Evolutionary conservation across 805 yeast species (phyloP).

Genomic region (Nakazawaea ishiwadae): DNA sequence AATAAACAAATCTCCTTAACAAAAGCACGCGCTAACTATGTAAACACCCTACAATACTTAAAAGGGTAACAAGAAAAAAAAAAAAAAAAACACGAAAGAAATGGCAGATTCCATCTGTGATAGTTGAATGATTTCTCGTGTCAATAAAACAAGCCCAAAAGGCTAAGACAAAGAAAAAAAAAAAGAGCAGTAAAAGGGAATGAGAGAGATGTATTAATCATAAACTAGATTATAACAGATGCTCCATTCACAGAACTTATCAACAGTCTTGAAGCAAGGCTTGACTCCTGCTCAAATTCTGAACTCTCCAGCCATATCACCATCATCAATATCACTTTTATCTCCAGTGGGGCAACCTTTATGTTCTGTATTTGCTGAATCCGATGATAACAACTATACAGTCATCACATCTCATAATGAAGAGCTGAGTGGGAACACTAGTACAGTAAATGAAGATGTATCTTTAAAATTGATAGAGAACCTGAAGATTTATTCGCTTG

Average conservation of each 20-base stretch:
- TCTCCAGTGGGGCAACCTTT: constrained; percentile 25
- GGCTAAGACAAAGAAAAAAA: not conserved
- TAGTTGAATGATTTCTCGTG: not conserved
- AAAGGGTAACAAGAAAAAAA: constrained; percentile 9
- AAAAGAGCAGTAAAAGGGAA: not conserved
- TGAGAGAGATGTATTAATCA: not conserved
- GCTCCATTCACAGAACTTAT: constrained; percentile 25
- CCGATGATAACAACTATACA: no score
- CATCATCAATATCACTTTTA: constrained; percentile 26
- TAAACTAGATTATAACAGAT: constrained; percentile 12
- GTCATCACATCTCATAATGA: no score
- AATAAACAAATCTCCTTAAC: no score
- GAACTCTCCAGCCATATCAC: constrained; percentile 15
- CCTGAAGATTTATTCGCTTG: constrained; percentile 24
- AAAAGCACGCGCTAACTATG: no score
- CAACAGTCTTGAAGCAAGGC: constrained; percentile 22
- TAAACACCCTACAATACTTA: not conserved
- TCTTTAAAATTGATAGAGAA: constrained; percentile 18
- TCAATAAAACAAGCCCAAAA: not conserved
- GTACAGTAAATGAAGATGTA: constrained; percentile 2
- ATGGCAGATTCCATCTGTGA: not conserved
- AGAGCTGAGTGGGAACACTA: no score
- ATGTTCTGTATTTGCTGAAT: constrained; percentile 18
- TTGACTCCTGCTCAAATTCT: not conserved
- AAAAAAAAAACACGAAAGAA: constrained; percentile 22